Evolutionary conservation across 495 filamentous ascomycete species (phyloP).

Genomic region (Aspergillus incahuasiensis): DNA sequence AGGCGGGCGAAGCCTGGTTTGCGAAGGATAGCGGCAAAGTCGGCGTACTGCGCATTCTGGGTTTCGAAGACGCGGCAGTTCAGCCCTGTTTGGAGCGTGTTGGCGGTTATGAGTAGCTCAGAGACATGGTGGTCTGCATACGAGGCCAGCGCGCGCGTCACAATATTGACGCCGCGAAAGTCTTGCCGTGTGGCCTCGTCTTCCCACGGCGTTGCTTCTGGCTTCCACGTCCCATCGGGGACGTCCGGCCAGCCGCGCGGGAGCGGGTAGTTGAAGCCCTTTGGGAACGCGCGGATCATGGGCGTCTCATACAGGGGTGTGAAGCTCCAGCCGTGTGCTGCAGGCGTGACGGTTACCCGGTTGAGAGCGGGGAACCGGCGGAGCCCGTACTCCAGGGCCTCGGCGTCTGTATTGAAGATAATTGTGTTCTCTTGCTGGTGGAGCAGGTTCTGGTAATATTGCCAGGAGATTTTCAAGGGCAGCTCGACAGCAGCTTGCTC

Average conservation of each 20-base stretch:
- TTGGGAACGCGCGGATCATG: constrained; percentile 29
- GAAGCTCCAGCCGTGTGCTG: constrained; percentile 25
- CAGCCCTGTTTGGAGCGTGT: constrained; percentile 17
- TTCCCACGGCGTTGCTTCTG: constrained; percentile 9
- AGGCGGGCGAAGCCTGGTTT: constrained; percentile 19
- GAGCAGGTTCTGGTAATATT: constrained; percentile 18
- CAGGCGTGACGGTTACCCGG: constrained; percentile 27
- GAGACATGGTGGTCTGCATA: constrained; percentile 9
- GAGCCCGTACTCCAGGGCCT: constrained; percentile 22
- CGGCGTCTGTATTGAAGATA: constrained; percentile 13
- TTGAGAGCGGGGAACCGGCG: constrained; percentile 21
- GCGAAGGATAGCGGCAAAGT: constrained; percentile 16
- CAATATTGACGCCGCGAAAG: constrained; percentile 20
- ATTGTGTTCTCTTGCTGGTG: constrained; percentile 21
- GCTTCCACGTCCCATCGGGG: constrained; percentile 1
- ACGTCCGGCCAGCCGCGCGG: constrained; percentile 23
- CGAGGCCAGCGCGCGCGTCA: constrained; percentile 11
- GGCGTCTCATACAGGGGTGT: constrained; percentile 29
- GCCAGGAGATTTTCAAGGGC: constrained; percentile 16
- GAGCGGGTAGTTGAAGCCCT: constrained; percentile 29
- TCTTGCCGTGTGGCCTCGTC: background rate
- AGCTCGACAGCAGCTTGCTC: constrained; percentile 13
- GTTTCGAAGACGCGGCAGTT: constrained; percentile 18
- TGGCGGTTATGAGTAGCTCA: constrained; percentile 19
- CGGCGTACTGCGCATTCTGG: constrained; percentile 19